Base-by-base conservation (phyloP, 2,329 filamentous ascomycete genomes). In the Aspergillus caelatus region DNA sequence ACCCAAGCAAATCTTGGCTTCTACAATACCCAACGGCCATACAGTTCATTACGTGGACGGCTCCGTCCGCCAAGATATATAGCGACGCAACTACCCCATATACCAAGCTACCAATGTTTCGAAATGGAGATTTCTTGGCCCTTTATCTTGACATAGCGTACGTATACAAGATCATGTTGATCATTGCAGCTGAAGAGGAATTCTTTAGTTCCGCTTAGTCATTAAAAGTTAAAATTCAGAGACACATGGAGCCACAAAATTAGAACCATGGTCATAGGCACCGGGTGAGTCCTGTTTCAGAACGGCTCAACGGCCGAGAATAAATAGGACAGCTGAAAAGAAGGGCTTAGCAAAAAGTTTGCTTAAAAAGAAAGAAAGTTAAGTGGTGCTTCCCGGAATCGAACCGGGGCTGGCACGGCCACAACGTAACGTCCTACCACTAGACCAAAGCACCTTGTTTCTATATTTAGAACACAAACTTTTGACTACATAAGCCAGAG, bases 351-450 rank as follows among this genome's bases (percentile, higher is more conserved):
- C 32, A 34, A 11, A 11, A 34, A 34, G 34, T 16, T 36, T 16
- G 34, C 34, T 36, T 1, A 36, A 36, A 16, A 36, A 36, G 52
- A 19, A 58, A 62, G n/a, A 61, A 62, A 59, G 61, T 60, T 45
- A 57, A 41, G 39, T 71, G 70, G 68, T 45, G 64, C 67, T 67
- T 59, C 67, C 67, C 66, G 70, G 70, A 71, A 70, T 71, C 68
- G 70, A 71, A 71, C 70, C 70, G 65, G 68, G 67, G 68, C 70
- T 71, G 67, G 68, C 70, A 71, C 70, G 68, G 70, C 68, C 70
- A 71, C 70, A 71, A 71, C 69, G 68, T 71, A 61, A 71, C 68
- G 68, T 71, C 70, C 66, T 71, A 71, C 70, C 68, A 70, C 65
- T 70, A 66, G 55, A 69, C 67, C 67, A 69, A 58, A 62, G 67